Conservation (phyloP, 2,329 filamentous ascomycete genomes). For the Alternaria gansuensis region DNA sequence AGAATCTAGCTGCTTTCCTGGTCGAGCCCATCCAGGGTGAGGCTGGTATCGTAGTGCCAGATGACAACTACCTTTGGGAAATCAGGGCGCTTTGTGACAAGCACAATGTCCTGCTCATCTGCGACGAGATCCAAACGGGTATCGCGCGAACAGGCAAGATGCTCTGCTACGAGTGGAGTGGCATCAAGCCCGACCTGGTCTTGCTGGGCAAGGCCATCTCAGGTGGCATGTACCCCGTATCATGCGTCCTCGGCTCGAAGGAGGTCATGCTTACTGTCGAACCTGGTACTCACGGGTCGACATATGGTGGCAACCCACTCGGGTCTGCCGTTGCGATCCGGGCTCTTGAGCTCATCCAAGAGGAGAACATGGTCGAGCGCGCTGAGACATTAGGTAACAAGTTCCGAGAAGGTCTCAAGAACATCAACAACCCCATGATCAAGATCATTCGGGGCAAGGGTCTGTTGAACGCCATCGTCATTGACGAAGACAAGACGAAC, state of each 20-base stretch:
- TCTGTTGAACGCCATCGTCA: constrained; percentile 92
- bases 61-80: constrained; percentile 83
- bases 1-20: constrained; percentile 89
- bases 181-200: constrained; percentile 93
- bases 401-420: constrained; percentile 80
- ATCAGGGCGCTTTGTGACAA: constrained; percentile 89
- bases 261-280: constrained; percentile 96
- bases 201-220: constrained; percentile 97
- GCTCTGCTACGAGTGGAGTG: constrained; percentile 93
- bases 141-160: constrained; percentile 94
- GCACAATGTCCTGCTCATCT: constrained; percentile 95
- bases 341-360: constrained; percentile 90
- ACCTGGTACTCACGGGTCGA: constrained; percentile 95
- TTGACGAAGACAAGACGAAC: constrained; percentile 85
- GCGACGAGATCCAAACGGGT: constrained; percentile 98
- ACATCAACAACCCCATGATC: constrained; percentile 82
- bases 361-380: constrained; percentile 85
- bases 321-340: constrained; percentile 96
- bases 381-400: constrained; percentile 82
- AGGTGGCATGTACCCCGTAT: constrained; percentile 99
- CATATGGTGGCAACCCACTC: constrained; percentile 97
- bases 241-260: constrained; percentile 84
- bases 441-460: constrained; percentile 88
- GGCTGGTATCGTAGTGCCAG: constrained; percentile 94
- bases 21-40: constrained; percentile 98